A percentile compares a stretch with the other conserved stretches of the same genome.
phyloP scores from a whole-genome alignment of 352 stramenopile genomes.

The Elongisporangium anandrum region DNA sequence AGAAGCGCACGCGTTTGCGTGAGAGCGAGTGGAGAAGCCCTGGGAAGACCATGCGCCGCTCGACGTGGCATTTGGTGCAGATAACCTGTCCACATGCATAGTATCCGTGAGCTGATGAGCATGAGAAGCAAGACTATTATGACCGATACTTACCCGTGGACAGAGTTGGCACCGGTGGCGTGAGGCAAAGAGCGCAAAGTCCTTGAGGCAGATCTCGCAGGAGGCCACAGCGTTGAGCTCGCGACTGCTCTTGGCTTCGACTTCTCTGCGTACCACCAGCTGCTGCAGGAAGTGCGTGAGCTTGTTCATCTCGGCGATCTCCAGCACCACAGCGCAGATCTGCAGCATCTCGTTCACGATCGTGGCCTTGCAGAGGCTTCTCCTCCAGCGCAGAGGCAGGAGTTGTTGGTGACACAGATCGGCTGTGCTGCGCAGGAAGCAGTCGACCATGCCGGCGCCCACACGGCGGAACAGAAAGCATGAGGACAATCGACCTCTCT shows the following conservation, averaged over 20 bases:
- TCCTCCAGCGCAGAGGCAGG: constrained; percentile 1
- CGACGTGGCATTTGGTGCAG: constrained; percentile 12
- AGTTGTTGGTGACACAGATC: background rate
- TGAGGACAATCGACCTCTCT: constrained; percentile 7
- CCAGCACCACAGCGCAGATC: constrained; percentile 14
- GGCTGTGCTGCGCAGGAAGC: constrained; percentile 9
- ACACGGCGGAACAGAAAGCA: constrained; percentile 15
- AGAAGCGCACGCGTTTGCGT: constrained; percentile 10
- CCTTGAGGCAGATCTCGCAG: constrained; percentile 14
- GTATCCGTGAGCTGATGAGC: background rate
- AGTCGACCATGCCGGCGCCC: constrained; percentile 15
- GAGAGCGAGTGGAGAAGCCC: constrained; percentile 9
- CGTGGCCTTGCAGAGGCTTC: background rate
- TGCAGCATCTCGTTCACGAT: constrained; percentile 10
- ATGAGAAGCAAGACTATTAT: too few relatives aligned
- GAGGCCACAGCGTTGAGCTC: constrained; percentile 8
- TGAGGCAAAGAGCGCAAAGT: constrained; percentile 7
- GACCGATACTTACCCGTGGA: constrained; percentile 8
- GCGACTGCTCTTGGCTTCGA: background rate
- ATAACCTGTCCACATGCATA: background rate
- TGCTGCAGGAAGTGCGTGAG: constrained; percentile 15
- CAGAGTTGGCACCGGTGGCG: constrained; percentile 12
- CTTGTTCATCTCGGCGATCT: constrained; percentile 16
- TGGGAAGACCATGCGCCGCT: constrained; percentile 13
- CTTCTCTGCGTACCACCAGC: constrained; percentile 1